Evolutionary conservation across 1,284 basidiomycete species (phyloP), one percentile per base, ranked within the genome.

Genomic region (Neonothopanus nambi): DNA sequence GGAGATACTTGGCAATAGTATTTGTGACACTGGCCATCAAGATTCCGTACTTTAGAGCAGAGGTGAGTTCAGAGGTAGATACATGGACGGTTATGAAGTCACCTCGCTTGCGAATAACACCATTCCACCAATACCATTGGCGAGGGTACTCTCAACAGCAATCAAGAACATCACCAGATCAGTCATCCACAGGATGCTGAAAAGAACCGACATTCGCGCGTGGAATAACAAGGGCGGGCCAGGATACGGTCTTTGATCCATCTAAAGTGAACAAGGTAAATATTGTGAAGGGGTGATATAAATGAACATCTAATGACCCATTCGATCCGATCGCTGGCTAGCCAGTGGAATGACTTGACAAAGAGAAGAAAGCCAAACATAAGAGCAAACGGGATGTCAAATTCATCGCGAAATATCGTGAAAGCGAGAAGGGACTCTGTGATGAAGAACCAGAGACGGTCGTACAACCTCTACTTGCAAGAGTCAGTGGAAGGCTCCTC

Each of bases 331-430:
- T 98, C 96, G 2, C 87, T 85, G 54, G 94, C 84, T 28, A 99
- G 81, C 95, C 95, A 98, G 69, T 99, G 97, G 70, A 99, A 99
- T 52, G 93, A 94, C 69, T 98, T 98, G 63, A 98, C 81, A 63
- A 98, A 96, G 13, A 98, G 82, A 18, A 99, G 75, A 60, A 93
- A 84, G 17, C 91, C 88, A 66, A 98, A 98, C 82, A 98, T 91
- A 60, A 95, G 74, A 35, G 89, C 89, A 67, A 98, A 98, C 1
- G 87, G 84, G n/a, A 89, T 83, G 69, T 97, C 91, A 68, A 95
- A 93, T 69, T 94, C 91, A 68, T 95, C 91, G 54, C 95, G 82
- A 74, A 99, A 99, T 63, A 98, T 98, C 26, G 96, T 96, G 67
- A 98, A 90, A 2, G 96, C 96, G 44, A 99, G 76, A 37, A 99